A percentile compares a stretch with the other conserved stretches of the same genome.
phyloP scores from a whole-genome alignment of 257 asterid species.

The Apocynum venetum region DNA sequence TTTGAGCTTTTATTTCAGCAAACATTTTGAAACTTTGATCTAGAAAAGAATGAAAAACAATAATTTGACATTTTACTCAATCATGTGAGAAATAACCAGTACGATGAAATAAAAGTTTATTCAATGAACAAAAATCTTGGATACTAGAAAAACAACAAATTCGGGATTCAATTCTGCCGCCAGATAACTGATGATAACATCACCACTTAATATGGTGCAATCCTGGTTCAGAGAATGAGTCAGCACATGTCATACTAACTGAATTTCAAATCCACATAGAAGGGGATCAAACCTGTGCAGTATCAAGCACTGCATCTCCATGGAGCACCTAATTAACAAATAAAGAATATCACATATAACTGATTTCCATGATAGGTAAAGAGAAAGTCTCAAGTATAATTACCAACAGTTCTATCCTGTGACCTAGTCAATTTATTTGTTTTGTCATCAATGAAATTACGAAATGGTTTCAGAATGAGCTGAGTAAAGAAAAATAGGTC shows the following conservation, averaged over 20 bases:
- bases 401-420: neutral
- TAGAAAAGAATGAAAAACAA: neutral
- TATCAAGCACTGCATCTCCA: conserved; percentile 96
- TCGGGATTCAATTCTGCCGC: conserved; percentile 78
- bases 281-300: conserved; percentile 58
- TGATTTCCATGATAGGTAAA: neutral
- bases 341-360: conserved; percentile 18
- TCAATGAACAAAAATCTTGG: conserved; percentile 24
- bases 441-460: neutral
- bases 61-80: neutral
- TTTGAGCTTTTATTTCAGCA: neutral
- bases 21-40: no score
- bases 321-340: conserved; percentile 65
- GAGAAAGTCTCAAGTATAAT: neutral
- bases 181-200: conserved; percentile 77
- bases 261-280: conserved; percentile 14
- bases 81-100: neutral
- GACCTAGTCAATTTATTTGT: neutral
- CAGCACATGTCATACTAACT: conserved; percentile 15
- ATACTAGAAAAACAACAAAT: conserved; percentile 89
- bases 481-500: neutral
- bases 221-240: conserved; percentile 46
- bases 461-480: neutral
- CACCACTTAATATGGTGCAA: conserved; percentile 96
- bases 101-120: neutral